Evolutionary conservation across 225 moss, liverwort and hornwort genomes (phyloP).

Genomic region (Marchantia paleacea): DNA sequence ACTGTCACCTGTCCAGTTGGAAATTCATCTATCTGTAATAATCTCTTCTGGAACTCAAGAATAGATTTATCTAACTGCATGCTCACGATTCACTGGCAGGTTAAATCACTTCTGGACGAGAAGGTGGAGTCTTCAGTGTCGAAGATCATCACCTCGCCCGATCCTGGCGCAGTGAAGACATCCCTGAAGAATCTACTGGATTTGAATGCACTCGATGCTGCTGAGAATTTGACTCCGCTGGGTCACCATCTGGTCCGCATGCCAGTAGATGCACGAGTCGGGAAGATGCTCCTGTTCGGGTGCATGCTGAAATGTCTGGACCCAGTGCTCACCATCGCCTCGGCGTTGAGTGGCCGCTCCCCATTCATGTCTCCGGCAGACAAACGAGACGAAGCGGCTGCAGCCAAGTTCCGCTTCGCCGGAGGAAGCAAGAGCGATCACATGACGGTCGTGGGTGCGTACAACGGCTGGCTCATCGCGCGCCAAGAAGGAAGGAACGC

Average conservation of each 20-base stretch:
- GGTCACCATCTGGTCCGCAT: conserved; percentile 72
- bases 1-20: background rate
- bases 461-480: conserved; percentile 62
- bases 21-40: background rate
- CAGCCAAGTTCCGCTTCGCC: conserved; percentile 51
- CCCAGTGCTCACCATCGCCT: conserved; percentile 69
- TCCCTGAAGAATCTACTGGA: conserved; percentile 68
- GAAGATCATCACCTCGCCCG: conserved; percentile 65
- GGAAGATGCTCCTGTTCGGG: conserved; percentile 76
- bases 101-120: conserved; percentile 61
- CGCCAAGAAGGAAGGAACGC: conserved; percentile 52
- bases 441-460: conserved; percentile 60
- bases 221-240: conserved; percentile 62
- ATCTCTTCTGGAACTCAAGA: background rate
- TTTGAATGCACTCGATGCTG: conserved; percentile 60
- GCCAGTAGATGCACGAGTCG: conserved; percentile 77
- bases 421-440: conserved; percentile 81
- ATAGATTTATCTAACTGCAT: background rate
- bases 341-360: conserved; percentile 66
- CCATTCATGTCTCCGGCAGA: conserved; percentile 71
- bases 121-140: conserved; percentile 56
- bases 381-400: conserved; percentile 65
- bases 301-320: conserved; percentile 80
- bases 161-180: conserved; percentile 48
- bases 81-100: conserved; percentile 29